Base-by-base conservation (phyloP, 345 rosid genomes). In the Salix suchowensis region DNA sequence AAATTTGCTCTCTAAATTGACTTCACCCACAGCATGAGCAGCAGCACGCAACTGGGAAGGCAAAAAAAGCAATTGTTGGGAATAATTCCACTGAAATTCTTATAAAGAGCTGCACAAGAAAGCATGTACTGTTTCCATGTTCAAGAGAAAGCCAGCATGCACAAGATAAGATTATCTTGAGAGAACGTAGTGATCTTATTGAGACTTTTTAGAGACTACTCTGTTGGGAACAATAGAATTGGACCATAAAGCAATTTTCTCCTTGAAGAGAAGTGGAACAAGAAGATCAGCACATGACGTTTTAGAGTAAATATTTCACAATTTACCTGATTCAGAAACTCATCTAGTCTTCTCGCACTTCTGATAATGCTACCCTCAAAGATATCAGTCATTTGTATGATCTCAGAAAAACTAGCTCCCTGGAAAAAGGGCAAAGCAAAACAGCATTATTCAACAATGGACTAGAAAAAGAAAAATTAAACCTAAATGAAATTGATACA, bases 361-460 rank as follows among this genome's bases (percentile, higher is more conserved):
- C 97, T 88, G 69, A 94, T 90, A 76, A 96, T 89, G 76, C 99
- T 96, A 65, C 99, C 99, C 84, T 96, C 98, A 81, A 96, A 96
- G 77, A 94, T 94, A 84, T 94, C 97, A 18, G 99, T 96, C 98
- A 90, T 94, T 77, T 90, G 94, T 78, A 94, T 94, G 46, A 96
- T 89, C 78, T 96, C 99, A 30, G 92, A 91, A 87, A 96, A 94
- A 79, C 80, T 94, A 67, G 97, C 89, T 44, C 97, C 98, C 99
- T 94, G 86, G 78, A 62, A 74, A 66, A 83, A 77, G 77, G 81
- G 34, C 44, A 79, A 70, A 34, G 26, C 6, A 65, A 66, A 42
- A 42, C 34, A 48, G 19, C 37, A 74, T n/a, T 62, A 28, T 24
- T 72, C 5, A 74, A 48, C 70, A 68, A 16, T 37, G 72, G 50